Evolutionary conservation across 176 grass and related monocot species (phyloP).

Genomic region (Oryza nivara): DNA sequence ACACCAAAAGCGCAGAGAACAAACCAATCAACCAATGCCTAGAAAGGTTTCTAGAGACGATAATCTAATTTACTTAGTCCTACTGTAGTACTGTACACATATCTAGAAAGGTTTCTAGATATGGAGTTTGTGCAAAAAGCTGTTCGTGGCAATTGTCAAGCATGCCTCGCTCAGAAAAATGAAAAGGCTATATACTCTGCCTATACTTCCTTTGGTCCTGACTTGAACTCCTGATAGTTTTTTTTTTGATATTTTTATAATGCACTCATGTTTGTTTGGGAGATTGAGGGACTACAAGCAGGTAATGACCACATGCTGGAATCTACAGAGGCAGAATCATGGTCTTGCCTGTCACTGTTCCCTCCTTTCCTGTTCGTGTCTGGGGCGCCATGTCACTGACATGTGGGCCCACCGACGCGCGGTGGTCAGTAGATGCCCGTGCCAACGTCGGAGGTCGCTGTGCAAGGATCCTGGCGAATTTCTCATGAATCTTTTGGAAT

Average conservation of each 20-base stretch:
- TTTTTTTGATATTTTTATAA: neutral
- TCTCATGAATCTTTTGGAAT: conserved; percentile 23
- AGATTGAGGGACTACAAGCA: neutral
- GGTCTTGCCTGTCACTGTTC: conserved; percentile 27
- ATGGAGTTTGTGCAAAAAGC: conserved; percentile 19
- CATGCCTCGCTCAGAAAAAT: neutral
- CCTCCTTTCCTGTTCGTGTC: conserved; percentile 8
- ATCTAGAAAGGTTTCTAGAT: no score
- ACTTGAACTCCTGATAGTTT: neutral
- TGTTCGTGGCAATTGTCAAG: neutral
- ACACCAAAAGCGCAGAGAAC: neutral
- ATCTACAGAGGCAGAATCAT: conserved; percentile 46
- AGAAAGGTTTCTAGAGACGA: neutral
- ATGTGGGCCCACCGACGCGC: neutral
- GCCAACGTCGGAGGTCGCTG: conserved; percentile 8
- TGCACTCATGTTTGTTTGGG: neutral
- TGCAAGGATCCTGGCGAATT: conserved; percentile 35
- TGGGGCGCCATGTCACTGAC: neutral
- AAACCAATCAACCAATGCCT: conserved; percentile 1
- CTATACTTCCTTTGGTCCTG: neutral
- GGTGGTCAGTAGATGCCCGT: conserved; percentile 2
- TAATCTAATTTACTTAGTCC: neutral
- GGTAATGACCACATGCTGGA: conserved; percentile 40
- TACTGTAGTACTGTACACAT: no score
- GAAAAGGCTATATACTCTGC: neutral